phyloP scores from a whole-genome alignment of 2,329 filamentous ascomycete genomes.

The Aspergillus unguis region DNA sequence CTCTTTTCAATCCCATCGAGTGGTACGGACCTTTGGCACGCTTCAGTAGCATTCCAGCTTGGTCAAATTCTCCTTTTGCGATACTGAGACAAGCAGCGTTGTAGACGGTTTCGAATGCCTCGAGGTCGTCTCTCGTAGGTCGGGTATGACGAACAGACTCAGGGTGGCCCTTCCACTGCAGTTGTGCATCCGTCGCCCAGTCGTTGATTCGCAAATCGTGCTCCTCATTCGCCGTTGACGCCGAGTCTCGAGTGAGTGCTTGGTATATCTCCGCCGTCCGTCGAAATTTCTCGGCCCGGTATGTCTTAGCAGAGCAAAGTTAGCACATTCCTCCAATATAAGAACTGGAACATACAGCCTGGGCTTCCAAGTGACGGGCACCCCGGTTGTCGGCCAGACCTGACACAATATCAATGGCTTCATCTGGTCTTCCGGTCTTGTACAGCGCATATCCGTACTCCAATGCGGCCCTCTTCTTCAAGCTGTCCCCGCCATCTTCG shows the following conservation, averaged over 20 bases:
- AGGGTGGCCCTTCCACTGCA: conserved; percentile 57
- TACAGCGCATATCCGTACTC: conserved; percentile 64
- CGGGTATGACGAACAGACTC: conserved; percentile 52
- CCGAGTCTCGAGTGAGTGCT: conserved; percentile 43
- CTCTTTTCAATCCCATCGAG: neutral
- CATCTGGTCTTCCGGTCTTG: conserved; percentile 54
- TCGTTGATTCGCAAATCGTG: conserved; percentile 62
- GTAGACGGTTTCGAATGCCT: conserved; percentile 63
- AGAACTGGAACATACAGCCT: conserved; percentile 47
- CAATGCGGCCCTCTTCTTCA: conserved; percentile 55
- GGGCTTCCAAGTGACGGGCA: conserved; percentile 59
- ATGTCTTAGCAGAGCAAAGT: conserved; percentile 35
- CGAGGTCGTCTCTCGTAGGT: conserved; percentile 57
- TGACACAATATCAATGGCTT: conserved; percentile 53
- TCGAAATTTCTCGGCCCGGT: conserved; percentile 59
- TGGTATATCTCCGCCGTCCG: conserved; percentile 55
- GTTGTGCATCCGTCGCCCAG: conserved; percentile 59
- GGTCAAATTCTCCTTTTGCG: conserved; percentile 56
- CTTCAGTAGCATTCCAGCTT: conserved; percentile 58
- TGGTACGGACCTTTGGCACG: conserved; percentile 51
- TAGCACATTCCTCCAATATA: neutral
- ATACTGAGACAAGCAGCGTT: conserved; percentile 63
- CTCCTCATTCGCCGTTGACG: conserved; percentile 47
- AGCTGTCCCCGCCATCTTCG: conserved; percentile 50
- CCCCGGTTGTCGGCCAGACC: conserved; percentile 45